phyloP scores from a whole-genome alignment of 371 early-diverging fungal genomes.

The Chytridium lagenaria region DNA sequence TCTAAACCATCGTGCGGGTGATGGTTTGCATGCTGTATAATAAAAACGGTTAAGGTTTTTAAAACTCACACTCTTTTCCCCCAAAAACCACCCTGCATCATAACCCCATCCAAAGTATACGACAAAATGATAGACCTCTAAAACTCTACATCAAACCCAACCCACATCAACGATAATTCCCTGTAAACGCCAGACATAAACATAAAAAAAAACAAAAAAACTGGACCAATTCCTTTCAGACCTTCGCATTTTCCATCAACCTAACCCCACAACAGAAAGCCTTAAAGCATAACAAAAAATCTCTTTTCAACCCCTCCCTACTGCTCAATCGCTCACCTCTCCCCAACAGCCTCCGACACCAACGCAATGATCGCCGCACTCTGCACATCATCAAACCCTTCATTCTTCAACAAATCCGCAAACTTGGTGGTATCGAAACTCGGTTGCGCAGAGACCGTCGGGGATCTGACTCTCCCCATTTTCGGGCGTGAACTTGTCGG shows the following conservation, averaged over 20 bases:
- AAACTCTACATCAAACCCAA: too few species aligned
- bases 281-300: too few species aligned
- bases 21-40: conserved; percentile 13
- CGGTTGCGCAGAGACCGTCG: conserved; percentile 7
- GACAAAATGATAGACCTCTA: too few species aligned
- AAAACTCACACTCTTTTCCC: not conserved
- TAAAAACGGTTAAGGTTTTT: too few species aligned
- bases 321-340: conserved; percentile 60
- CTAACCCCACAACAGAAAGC: too few species aligned
- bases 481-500: not conserved
- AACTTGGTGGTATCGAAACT: conserved; percentile 29
- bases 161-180: too few species aligned
- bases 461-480: not conserved
- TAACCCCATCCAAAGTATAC: too few species aligned
- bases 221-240: too few species aligned
- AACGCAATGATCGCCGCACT: conserved; percentile 74
- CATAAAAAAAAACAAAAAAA: not conserved
- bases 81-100: too few species aligned
- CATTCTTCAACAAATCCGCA: conserved; percentile 38
- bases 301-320: too few species aligned
- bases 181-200: conserved; percentile 10
- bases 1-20: not conserved
- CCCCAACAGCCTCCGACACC: conserved; percentile 71
- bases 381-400: conserved; percentile 77
- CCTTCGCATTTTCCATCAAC: too few species aligned